A percentile compares a stretch with the other conserved stretches of the same genome.
phyloP scores from a whole-genome alignment of 2,329 filamentous ascomycete genomes.

The Phialophora verrucosa region DNA sequence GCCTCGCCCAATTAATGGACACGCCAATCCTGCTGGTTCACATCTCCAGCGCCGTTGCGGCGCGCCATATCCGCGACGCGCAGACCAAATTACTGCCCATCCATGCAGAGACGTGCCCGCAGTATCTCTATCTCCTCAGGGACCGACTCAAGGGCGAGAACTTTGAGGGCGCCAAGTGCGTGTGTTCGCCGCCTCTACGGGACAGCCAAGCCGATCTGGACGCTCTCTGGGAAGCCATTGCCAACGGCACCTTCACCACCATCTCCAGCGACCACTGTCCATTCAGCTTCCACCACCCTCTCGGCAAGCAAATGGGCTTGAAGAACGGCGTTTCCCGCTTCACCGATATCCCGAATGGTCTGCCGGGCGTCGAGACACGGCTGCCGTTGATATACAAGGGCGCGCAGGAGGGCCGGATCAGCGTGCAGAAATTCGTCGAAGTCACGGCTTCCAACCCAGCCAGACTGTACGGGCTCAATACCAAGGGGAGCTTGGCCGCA shows the following conservation, averaged over 20 bases:
- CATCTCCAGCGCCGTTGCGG: slow-evolving; percentile 43
- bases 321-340: slow-evolving; percentile 40
- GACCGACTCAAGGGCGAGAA: slow-evolving; percentile 46
- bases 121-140: slow-evolving; percentile 62
- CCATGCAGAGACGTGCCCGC: slow-evolving; percentile 63
- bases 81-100: slow-evolving; percentile 59
- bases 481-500: slow-evolving; percentile 50
- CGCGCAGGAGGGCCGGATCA: slow-evolving; percentile 29
- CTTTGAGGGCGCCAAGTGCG: slow-evolving; percentile 57
- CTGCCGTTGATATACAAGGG: slow-evolving; percentile 47
- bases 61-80: slow-evolving; percentile 56
- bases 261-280: slow-evolving; percentile 56
- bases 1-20: slow-evolving; percentile 56
- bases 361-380: slow-evolving; percentile 52
- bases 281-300: slow-evolving; percentile 45
- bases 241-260: slow-evolving; percentile 61
- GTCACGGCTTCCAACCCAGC: slow-evolving; percentile 52
- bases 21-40: slow-evolving; percentile 61
- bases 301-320: slow-evolving; percentile 45
- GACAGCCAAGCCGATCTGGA: slow-evolving; percentile 55
- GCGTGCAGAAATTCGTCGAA: slow-evolving; percentile 47
- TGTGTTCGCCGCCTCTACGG: slow-evolving; percentile 59
- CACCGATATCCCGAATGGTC: slow-evolving; percentile 51
- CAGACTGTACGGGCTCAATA: slow-evolving; percentile 50
- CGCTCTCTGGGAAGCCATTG: slow-evolving; percentile 57